phyloP scores from a whole-genome alignment of 2,329 filamentous ascomycete species.

The Acrodontium crateriforme region DNA sequence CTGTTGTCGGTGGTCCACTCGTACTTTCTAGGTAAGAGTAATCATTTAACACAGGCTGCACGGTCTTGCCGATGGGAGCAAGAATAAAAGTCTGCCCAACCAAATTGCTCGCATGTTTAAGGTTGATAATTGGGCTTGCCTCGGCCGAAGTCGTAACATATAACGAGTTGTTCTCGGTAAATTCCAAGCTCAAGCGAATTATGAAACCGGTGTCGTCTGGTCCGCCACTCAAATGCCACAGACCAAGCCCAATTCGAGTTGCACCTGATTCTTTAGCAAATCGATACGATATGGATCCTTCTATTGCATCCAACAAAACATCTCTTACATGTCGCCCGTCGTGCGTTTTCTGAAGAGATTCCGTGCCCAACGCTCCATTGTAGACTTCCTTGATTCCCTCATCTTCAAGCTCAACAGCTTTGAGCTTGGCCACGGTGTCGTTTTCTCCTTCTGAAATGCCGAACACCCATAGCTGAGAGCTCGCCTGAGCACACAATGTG shows the following conservation, averaged over 20 bases:
- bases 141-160: background rate
- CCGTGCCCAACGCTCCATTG: background rate
- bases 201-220: no score
- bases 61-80: background rate
- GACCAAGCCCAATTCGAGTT: conserved; percentile 3
- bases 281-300: conserved; percentile 5
- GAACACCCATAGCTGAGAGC: conserved; percentile 6
- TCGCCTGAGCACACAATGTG: conserved; percentile 3
- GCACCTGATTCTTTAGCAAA: conserved; percentile 3
- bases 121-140: background rate
- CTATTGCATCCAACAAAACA: conserved; percentile 8
- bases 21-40: no score
- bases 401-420: conserved; percentile 1
- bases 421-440: background rate
- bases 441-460: background rate
- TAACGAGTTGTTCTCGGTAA: no score
- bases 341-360: background rate
- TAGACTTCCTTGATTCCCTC: background rate
- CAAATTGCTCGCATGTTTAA: background rate
- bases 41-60: no score
- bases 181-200: background rate
- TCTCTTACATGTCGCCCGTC: conserved; percentile 1
- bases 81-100: background rate
- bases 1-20: no score
- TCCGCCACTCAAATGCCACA: background rate